Percentiles rank a stretch among this genome's conserved stretches.
phyloP scores from a whole-genome alignment of 371 early-diverging fungal genomes.

The Apophysomyces ossiformis region DNA sequence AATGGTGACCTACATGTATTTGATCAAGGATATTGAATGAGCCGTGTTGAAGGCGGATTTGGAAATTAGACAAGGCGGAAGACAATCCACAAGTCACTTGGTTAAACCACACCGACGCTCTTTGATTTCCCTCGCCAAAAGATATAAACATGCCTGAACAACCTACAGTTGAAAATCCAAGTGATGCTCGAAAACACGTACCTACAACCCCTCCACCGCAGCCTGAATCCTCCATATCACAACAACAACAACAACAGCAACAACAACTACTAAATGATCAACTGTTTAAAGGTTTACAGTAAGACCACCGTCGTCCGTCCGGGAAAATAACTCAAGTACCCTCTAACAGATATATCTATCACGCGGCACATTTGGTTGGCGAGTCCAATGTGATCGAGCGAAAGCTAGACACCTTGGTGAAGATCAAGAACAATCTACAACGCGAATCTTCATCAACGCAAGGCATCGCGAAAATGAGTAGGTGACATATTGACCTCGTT shows the following conservation, averaged over 20 bases:
- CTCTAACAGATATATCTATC: not conserved
- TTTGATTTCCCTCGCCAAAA: no score
- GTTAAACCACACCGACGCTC: no score
- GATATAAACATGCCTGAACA: constrained; percentile 1
- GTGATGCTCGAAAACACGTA: not conserved
- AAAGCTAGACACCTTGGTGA: not conserved
- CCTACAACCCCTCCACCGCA: not conserved
- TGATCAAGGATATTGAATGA: no score
- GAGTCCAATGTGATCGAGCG: constrained; percentile 4
- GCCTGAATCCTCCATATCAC: not conserved
- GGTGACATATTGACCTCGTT: not conserved
- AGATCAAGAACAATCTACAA: not conserved
- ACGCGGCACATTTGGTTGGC: constrained; percentile 3
- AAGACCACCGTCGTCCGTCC: not conserved
- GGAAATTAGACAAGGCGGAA: no score
- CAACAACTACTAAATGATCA: not conserved
- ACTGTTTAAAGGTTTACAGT: not conserved
- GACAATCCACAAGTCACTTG: no score
- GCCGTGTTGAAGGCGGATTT: no score
- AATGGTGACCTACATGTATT: no score
- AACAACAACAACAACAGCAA: not conserved
- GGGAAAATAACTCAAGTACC: not conserved
- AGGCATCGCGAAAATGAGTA: constrained; percentile 5
- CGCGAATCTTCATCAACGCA: not conserved
- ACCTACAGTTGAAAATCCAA: not conserved